Conservation (phyloP, 2,329 filamentous ascomycete genomes). For the Didymellaceae sp. region DNA sequence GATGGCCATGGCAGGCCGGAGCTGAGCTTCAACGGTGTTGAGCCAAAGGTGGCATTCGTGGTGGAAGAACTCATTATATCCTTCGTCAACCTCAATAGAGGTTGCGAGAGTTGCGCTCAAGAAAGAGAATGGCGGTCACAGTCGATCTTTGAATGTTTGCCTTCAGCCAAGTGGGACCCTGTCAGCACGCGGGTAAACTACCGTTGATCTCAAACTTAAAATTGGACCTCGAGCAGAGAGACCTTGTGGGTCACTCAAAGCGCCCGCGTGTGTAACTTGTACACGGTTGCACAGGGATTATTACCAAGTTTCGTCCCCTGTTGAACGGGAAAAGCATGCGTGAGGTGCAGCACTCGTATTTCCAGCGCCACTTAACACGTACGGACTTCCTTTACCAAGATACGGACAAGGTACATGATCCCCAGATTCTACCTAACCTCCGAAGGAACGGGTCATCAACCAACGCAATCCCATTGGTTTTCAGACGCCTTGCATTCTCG, state of each 20-base stretch:
- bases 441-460: background rate
- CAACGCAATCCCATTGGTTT: background rate
- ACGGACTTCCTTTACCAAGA: background rate
- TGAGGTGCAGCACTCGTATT: background rate
- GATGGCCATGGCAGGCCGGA: slow-evolving; percentile 22
- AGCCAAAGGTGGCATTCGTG: background rate
- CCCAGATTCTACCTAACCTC: background rate
- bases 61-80: background rate
- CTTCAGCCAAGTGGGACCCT: background rate
- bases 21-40: slow-evolving; percentile 3
- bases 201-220: background rate
- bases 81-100: too few relatives aligned
- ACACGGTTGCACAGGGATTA: too few relatives aligned
- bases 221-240: background rate
- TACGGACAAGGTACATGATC: background rate
- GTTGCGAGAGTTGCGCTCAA: background rate
- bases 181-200: slow-evolving; percentile 2
- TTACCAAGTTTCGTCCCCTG: too few relatives aligned
- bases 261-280: too few relatives aligned
- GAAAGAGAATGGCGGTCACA: background rate
- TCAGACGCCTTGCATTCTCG: background rate
- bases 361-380: background rate
- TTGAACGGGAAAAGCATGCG: too few relatives aligned
- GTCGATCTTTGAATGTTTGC: background rate
- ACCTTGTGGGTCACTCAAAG: too few relatives aligned